A percentile compares a stretch with the other conserved stretches of the same genome.
Conservation (phyloP, 257 asterid genomes). For the Nicotiana undulata region DNA sequence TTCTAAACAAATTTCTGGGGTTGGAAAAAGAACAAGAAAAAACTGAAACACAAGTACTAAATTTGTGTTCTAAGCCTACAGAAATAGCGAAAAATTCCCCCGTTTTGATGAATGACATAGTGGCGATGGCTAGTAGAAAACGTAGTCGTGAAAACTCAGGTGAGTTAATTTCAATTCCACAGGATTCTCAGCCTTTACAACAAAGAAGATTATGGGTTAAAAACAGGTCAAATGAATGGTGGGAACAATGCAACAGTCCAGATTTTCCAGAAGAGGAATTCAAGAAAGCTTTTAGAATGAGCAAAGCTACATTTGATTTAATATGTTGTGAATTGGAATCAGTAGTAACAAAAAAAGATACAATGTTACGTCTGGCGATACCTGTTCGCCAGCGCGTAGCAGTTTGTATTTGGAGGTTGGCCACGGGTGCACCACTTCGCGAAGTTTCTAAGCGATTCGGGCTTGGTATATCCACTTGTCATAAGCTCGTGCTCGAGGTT, state of each 20-base stretch:
- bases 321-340: conserved; percentile 65
- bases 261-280: conserved; percentile 73
- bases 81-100: too few relatives aligned
- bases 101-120: too few relatives aligned
- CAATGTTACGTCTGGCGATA: conserved; percentile 79
- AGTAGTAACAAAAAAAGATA: conserved; percentile 60
- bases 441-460: conserved; percentile 82
- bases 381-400: conserved; percentile 92
- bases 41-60: not conserved
- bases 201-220: conserved; percentile 80
- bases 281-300: conserved; percentile 57
- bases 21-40: not conserved
- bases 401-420: conserved; percentile 76
- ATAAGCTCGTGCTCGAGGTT: conserved; percentile 76
- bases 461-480: conserved; percentile 86
- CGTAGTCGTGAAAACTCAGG: too few relatives aligned
- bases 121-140: too few relatives aligned
- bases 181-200: not conserved
- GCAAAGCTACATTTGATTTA: conserved; percentile 55
- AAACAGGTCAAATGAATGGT: conserved; percentile 73
- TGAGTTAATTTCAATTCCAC: not conserved
- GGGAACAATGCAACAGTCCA: conserved; percentile 60
- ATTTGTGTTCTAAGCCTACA: too few relatives aligned
- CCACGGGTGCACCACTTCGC: conserved; percentile 89
- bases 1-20: conserved; percentile 9